Evolutionary conservation across 2,329 filamentous ascomycete genomes (phyloP).

Genomic region (Botrytis medusae): DNA sequence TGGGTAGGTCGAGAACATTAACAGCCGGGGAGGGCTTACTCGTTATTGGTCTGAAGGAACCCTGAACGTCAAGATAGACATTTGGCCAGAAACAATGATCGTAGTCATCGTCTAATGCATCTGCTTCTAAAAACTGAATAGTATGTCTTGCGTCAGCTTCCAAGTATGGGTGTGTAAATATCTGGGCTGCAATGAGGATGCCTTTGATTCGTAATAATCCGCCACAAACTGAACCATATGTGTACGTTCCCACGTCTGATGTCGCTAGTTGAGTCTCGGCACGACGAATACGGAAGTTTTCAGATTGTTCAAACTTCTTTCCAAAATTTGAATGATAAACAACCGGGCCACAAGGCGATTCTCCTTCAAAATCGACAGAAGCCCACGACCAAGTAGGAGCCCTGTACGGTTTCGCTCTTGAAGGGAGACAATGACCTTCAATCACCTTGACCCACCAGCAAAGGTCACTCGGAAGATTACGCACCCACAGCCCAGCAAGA

Average conservation of each 20-base stretch:
- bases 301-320: neutral
- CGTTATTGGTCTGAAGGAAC: neutral
- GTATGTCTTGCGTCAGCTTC: neutral
- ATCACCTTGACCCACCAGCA: neutral
- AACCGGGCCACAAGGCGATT: neutral
- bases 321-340: neutral
- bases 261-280: neutral
- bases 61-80: neutral
- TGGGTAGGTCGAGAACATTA: neutral
- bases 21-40: neutral
- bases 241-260: neutral
- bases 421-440: neutral
- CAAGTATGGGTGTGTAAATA: neutral
- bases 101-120: neutral
- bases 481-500: neutral
- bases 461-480: neutral
- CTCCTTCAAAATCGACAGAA: neutral
- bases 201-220: neutral
- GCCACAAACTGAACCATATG: neutral
- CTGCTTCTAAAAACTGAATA: neutral
- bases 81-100: neutral
- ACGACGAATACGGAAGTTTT: neutral
- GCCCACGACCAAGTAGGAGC: slow-evolving; percentile 8
- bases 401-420: neutral
- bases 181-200: neutral